Evolutionary conservation across 208 protist genomes (phyloP), one percentile per base, ranked within the genome.

Genomic region (Trypanosoma melophagium): DNA sequence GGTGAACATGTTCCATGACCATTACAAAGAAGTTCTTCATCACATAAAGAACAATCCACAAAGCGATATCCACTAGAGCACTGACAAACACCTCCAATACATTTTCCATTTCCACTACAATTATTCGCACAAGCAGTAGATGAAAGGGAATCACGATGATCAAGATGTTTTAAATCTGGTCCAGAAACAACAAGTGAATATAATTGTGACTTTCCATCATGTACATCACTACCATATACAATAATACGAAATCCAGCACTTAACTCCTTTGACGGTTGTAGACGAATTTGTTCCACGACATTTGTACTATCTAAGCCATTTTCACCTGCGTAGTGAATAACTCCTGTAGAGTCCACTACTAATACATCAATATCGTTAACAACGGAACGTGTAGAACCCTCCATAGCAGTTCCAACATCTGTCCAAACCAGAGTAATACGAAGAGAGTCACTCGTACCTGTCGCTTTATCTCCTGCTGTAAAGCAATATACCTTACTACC

Each of bases 321-420:
- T 16, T 40, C 45, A 21, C 72, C 62, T n/a, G 74, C 66, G 66
- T 84, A 89, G 66, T 87, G 81, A 13, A 87, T 53, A n/a, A 16
- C 21, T 10, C 86, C 86, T 14, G 42, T 52, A 3, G 73, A 69
- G 74, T 92, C 77, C 0, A 87, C 79, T 14, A 95, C 61, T 25
- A 87, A 58, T 25, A 97, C 40, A 68, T 97, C 92, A 19, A 97
- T 75, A 68, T 97, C 86, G 71, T 97, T 80, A 7, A 93, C 78
- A 22, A 95, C 73, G 3, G 77, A 84, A 10, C 45, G 64, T n/a
- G 12, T 49, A 3, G 86, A 79, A 50, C 87, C 88, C 62, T 89
- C 82, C 10, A 81, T 56, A 13, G 84, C 77, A 21, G 60, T 68
- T 21, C 76, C 79, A 3, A 70, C 55, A 68, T 97, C 94, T 16